Conservation (phyloP, 2,329 filamentous ascomycete genomes). For the Xylariomycetidae sp. region DNA sequence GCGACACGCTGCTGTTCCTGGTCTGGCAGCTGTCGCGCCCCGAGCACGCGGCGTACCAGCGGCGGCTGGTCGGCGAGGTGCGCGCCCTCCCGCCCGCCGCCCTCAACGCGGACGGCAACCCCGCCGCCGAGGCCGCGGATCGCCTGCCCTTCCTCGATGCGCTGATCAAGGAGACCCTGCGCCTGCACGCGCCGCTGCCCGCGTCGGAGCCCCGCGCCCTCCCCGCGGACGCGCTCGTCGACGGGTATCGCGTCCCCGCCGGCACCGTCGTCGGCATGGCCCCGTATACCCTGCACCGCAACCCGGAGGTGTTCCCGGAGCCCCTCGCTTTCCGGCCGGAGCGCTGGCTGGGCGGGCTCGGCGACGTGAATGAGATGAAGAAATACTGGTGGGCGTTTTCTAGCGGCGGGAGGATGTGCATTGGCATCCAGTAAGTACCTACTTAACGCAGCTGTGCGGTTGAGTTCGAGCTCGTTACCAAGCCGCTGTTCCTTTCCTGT, state of each 20-base stretch:
- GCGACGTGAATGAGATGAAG: constrained; percentile 12
- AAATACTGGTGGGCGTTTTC: constrained; percentile 15
- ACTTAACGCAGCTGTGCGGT: background rate
- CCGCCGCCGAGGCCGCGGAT: constrained; percentile 29
- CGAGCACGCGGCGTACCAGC: constrained; percentile 35
- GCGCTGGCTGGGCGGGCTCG: constrained; percentile 12
- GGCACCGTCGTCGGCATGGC: constrained; percentile 18
- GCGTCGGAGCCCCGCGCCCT: constrained; percentile 42
- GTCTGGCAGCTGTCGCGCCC: constrained; percentile 43
- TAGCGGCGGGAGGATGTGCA: constrained; percentile 14
- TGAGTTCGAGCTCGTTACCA: background rate
- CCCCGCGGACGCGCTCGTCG: constrained; percentile 19
- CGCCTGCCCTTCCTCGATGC: constrained; percentile 39
- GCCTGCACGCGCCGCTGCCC: constrained; percentile 45
- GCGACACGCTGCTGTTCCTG: constrained; percentile 44
- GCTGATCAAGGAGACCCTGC: constrained; percentile 43
- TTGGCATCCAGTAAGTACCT: constrained; percentile 15
- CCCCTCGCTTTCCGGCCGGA: constrained; percentile 20
- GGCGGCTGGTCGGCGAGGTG: constrained; percentile 38
- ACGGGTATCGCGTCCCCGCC: constrained; percentile 16
- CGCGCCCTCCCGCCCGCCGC: constrained; percentile 16
- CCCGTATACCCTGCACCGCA: constrained; percentile 22
- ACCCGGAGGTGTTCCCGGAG: constrained; percentile 16
- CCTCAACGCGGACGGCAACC: constrained; percentile 24
- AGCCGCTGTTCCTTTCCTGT: background rate